These are phyloP conservation scores for Neotropicomus parvogracilis DNA, from an alignment of 1,284 basidiomycete species.

Conservation along the genomic window DNA sequence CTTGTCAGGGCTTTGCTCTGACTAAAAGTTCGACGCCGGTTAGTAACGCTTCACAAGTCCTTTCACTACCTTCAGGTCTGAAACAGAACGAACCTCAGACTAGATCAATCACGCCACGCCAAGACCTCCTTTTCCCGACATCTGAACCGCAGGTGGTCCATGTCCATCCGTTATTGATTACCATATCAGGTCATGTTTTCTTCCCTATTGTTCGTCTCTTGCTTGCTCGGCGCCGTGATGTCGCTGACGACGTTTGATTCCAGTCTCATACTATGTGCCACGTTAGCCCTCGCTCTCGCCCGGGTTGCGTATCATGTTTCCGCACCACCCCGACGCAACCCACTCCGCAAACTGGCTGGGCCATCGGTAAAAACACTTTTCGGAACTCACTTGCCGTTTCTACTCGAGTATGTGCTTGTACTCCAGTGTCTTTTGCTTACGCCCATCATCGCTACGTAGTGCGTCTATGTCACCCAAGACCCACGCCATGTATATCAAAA, in stretches of 20 bases:
- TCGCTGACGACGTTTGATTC: constrained; percentile 3
- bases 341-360: constrained; percentile 54
- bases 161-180: neutral
- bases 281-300: constrained; percentile 22
- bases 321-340: constrained; percentile 45
- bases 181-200: constrained; percentile 9
- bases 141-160: too few species aligned
- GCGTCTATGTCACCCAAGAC: constrained; percentile 51
- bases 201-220: too few species aligned
- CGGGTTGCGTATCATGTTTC: constrained; percentile 32
- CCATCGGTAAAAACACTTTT: constrained; percentile 51
- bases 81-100: too few species aligned
- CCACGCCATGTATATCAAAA: constrained; percentile 50
- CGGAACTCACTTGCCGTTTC: constrained; percentile 48
- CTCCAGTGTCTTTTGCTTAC: neutral
- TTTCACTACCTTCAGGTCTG: too few species aligned
- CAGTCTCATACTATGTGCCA: constrained; percentile 25
- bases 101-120: too few species aligned
- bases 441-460: constrained; percentile 35
- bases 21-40: too few species aligned
- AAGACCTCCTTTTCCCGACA: too few species aligned
- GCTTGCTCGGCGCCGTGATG: neutral
- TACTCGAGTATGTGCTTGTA: constrained; percentile 51
- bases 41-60: too few species aligned
- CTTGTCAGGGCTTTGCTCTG: too few species aligned